Conservation (phyloP, 495 filamentous ascomycete species). For the Neurospora intermedia region DNA sequence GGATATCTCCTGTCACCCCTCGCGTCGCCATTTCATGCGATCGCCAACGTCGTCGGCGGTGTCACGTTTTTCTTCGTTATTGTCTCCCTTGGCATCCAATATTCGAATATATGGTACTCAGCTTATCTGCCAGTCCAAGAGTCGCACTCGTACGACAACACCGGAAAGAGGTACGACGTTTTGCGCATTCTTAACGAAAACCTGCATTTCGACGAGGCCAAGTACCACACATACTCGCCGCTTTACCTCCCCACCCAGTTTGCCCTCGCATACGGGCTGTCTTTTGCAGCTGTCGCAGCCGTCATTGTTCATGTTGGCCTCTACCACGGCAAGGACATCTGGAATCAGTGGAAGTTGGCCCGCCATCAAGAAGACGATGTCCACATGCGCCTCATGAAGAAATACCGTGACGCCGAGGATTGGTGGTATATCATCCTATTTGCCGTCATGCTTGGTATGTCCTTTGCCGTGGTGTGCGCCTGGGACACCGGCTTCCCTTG, state of each 20-base stretch:
- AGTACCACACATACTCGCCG: conserved; percentile 49
- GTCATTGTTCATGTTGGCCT: conserved; percentile 52
- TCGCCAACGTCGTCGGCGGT: conserved; percentile 47
- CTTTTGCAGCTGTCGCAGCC: conserved; percentile 57
- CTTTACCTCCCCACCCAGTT: conserved; percentile 53
- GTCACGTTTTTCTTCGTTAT: conserved; percentile 43
- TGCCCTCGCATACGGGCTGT: conserved; percentile 52
- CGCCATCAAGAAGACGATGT: conserved; percentile 54
- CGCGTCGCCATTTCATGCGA: conserved; percentile 58
- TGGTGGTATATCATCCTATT: conserved; percentile 45
- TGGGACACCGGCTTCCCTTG: conserved; percentile 54
- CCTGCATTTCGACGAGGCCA: conserved; percentile 38
- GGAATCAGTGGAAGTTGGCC: conserved; percentile 37
- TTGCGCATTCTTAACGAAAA: conserved; percentile 36
- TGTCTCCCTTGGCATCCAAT: conserved; percentile 46
- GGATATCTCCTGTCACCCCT: conserved; percentile 57
- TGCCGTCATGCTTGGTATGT: conserved; percentile 32
- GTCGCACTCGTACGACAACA: conserved; percentile 50
- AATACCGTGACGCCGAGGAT: conserved; percentile 44
- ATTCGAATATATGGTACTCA: conserved; percentile 53
- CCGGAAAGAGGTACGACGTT: conserved; percentile 45
- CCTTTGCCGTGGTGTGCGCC: conserved; percentile 43
- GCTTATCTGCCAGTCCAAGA: conserved; percentile 46
- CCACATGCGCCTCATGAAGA: conserved; percentile 52
- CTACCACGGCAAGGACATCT: conserved; percentile 53